These are phyloP conservation scores for Chaetomium sp. DNA, from an alignment of 2,329 filamentous ascomycete species.

Conservation along the genomic window DNA sequence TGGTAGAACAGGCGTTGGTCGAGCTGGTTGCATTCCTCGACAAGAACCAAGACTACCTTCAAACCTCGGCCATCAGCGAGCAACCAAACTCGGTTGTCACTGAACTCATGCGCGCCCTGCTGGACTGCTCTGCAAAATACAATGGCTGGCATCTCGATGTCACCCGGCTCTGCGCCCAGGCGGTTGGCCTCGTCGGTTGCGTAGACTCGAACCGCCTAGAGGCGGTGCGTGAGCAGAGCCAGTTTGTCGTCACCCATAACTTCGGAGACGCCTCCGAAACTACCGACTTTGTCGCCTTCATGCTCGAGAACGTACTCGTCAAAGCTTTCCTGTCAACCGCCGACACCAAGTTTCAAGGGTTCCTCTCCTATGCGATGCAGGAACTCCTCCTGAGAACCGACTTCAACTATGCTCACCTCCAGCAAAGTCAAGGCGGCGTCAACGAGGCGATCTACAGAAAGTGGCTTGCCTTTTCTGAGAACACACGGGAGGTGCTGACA, in stretches of 20 bases:
- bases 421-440: slow-evolving; percentile 47
- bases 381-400: slow-evolving; percentile 79
- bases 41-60: slow-evolving; percentile 73
- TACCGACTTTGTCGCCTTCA: slow-evolving; percentile 80
- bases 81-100: slow-evolving; percentile 77
- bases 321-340: slow-evolving; percentile 89
- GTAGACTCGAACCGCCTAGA: slow-evolving; percentile 91
- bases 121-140: slow-evolving; percentile 85
- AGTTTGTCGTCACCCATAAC: slow-evolving; percentile 86
- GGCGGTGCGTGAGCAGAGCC: slow-evolving; percentile 71
- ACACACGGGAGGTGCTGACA: slow-evolving; percentile 76
- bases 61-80: slow-evolving; percentile 78
- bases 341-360: slow-evolving; percentile 84
- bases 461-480: slow-evolving; percentile 78
- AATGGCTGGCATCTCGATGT: slow-evolving; percentile 69
- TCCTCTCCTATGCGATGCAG: slow-evolving; percentile 93
- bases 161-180: slow-evolving; percentile 72
- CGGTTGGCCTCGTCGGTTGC: slow-evolving; percentile 86
- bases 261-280: slow-evolving; percentile 78
- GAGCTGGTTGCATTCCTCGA: slow-evolving; percentile 77
- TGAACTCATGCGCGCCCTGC: slow-evolving; percentile 71
- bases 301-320: slow-evolving; percentile 85
- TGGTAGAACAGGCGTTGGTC: slow-evolving; percentile 77
- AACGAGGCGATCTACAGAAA: slow-evolving; percentile 66
- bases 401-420: slow-evolving; percentile 60